phyloP scores from a whole-genome alignment of 2,329 filamentous ascomycete species.

The Karstenula rhodostoma region DNA sequence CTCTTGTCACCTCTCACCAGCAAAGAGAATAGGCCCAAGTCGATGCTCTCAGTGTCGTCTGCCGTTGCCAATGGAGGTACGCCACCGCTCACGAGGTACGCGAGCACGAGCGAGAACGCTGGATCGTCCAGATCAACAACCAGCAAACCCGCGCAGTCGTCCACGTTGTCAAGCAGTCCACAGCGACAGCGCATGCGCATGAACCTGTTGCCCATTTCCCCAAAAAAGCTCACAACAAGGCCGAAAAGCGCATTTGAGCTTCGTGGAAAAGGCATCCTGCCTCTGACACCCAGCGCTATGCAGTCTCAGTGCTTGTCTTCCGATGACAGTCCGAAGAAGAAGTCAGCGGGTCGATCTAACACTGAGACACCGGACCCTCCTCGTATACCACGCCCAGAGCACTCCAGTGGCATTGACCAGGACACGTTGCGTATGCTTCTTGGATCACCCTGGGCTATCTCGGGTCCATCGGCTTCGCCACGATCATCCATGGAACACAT shows the following conservation, averaged over 20 bases:
- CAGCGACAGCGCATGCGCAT: constrained; percentile 27
- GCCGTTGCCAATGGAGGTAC: constrained; percentile 21
- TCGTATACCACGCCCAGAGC: neutral
- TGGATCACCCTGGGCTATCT: constrained; percentile 20
- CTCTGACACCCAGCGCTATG: neutral
- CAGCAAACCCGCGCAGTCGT: neutral
- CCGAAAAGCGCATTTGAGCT: constrained; percentile 47
- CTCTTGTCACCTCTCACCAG: constrained; percentile 3
- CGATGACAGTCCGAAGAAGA: neutral
- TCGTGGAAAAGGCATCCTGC: constrained; percentile 18
- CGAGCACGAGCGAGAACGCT: constrained; percentile 19
- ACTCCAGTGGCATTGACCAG: constrained; percentile 11
- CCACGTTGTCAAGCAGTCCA: constrained; percentile 16
- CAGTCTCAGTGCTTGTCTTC: constrained; percentile 8
- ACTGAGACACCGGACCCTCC: neutral
- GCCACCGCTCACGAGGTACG: constrained; percentile 25
- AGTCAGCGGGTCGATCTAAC: neutral
- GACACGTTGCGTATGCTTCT: constrained; percentile 21
- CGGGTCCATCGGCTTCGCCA: constrained; percentile 11
- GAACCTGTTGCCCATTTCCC: constrained; percentile 27
- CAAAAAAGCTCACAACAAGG: constrained; percentile 31
- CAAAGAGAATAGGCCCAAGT: constrained; percentile 22
- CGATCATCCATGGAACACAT: constrained; percentile 8
- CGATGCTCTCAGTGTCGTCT: constrained; percentile 29
- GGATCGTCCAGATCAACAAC: constrained; percentile 2